Evolutionary conservation across 352 stramenopile genomes (phyloP), one percentile per base, ranked within the genome.

Genomic region (Phytophthora sp.): DNA sequence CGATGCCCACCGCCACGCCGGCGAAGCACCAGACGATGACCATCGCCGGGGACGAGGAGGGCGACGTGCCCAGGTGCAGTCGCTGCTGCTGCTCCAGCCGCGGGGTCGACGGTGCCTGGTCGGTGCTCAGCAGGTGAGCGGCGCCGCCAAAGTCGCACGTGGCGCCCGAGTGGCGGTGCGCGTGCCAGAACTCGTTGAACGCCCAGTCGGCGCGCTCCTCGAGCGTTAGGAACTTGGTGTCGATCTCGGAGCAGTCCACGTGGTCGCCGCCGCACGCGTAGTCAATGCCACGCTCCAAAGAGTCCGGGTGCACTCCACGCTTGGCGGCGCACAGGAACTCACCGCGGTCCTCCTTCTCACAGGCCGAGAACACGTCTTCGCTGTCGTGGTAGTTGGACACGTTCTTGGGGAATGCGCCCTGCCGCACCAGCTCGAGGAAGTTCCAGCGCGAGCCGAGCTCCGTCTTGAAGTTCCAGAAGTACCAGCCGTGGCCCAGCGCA

Each of bases 401-500:
- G 62, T 88, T 88, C 60, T 87, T 85, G 11, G 80, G 78, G 66
- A 88, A 80, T 1, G 58, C 77, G 31, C 82, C 82, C 28, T 76
- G 51, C 8, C 77, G 77, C 37, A 81, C 65, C 13, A 88, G 65
- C 27, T 76, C 56, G 63, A 97, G 77, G 50, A 97, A 97, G 39
- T 87, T 91, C 93, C 92, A 98, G 18, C 82, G 76, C 30, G 84
- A 80, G 34, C 88, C 88, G 1, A 97, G 15, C 50, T 66, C 58
- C 13, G 58, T 66, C 49, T 66, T 66, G 49, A 66, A 66, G 34
- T 66, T 66, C 93, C 91, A 98, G 64, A 97, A 98, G 71, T 96
- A 97, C 72, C 91, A 96, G 21, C 93, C 93, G 69, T 98, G 92
- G 43, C 88, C 91, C 27, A 96, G 68, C 4, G 82, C 82, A 54